Evolutionary conservation across 306 rosid species (phyloP).

Genomic region (Dryas drummondii): DNA sequence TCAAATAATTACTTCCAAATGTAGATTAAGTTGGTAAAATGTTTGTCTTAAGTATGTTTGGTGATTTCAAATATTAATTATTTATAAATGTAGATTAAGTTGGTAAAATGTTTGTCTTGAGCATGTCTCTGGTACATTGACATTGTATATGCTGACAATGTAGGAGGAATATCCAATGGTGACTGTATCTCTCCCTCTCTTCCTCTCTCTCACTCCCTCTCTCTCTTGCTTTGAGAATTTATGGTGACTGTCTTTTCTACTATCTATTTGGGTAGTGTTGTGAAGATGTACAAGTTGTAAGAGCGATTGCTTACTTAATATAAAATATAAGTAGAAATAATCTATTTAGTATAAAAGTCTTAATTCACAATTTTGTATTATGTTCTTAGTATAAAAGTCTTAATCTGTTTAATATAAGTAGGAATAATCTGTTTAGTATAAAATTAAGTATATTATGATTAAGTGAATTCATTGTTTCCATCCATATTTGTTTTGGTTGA

Average conservation of each 20-base stretch:
- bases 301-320: no score
- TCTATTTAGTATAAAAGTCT: no score
- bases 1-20: slow-evolving; percentile 16
- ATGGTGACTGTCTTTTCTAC: no score
- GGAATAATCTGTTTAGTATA: not conserved
- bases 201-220: not conserved
- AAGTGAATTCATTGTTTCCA: not conserved
- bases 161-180: slow-evolving; percentile 98
- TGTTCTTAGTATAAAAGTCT: no score
- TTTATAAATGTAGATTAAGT: slow-evolving; percentile 16
- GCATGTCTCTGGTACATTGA: slow-evolving; percentile 15
- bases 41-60: slow-evolving; percentile 7
- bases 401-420: no score
- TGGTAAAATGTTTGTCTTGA: slow-evolving; percentile 13
- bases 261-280: no score
- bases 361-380: no score
- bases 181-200: slow-evolving; percentile 4
- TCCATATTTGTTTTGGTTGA: not conserved
- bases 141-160: slow-evolving; percentile 27
- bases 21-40: slow-evolving; percentile 10
- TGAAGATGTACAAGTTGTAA: no score
- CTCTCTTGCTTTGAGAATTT: not conserved
- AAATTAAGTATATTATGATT: not conserved
- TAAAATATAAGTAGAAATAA: no score
- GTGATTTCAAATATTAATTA: not conserved